Evolutionary conservation across 176 grass and related monocot species (phyloP), one percentile per base, ranked within the genome.

Genomic region (Oryza brachyantha): DNA sequence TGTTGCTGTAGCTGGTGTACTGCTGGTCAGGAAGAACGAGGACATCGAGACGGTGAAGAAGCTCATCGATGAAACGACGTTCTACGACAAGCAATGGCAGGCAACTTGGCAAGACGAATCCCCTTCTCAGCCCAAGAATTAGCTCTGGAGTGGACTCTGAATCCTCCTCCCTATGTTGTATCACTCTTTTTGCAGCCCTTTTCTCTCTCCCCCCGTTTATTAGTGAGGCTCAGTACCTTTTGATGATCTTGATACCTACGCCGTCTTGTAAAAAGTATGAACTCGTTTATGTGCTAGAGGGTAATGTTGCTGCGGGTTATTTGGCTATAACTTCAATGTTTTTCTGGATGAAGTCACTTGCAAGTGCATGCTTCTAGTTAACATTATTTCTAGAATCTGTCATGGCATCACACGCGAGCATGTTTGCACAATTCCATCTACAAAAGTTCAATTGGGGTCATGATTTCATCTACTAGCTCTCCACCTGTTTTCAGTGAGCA

Each of bases 81-180:
- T 91, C 78, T 98, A 98, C 32, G 92, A 94, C 86, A 98, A 89
- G 90, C 96, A 98, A 72, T 98, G 96, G 96, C 90, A 87, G 87
- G 80, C 96, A 68, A 94, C 96, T 39, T 98, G 96, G 96, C 85
- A 92, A 83, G 92, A 98, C 0, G 96, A 98, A 50, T 76, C 72
- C 36, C 38, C 84, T 50, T 3, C 34, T 5, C 68, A 54, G 8
- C 83, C 81, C 0, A 93, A 93, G 63, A 90, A 93, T 0, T 93
- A 90, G 76, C 24, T 69, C 21, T 0, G 29, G 16, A 3, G 38
- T 50, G 34, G 32, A 28, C 66, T 72, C 21, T 26, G 35, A 42
- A 67, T 55, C 71, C 17, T 55, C 71, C 17, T 24, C 42, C 52
- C 38, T 73, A 31, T 72, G 35, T 36, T 89, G 74, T 70, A 16